These are phyloP conservation scores for Didymosphaeria variabile DNA, from an alignment of 2,329 filamentous ascomycete species.

Conservation along the genomic window DNA sequence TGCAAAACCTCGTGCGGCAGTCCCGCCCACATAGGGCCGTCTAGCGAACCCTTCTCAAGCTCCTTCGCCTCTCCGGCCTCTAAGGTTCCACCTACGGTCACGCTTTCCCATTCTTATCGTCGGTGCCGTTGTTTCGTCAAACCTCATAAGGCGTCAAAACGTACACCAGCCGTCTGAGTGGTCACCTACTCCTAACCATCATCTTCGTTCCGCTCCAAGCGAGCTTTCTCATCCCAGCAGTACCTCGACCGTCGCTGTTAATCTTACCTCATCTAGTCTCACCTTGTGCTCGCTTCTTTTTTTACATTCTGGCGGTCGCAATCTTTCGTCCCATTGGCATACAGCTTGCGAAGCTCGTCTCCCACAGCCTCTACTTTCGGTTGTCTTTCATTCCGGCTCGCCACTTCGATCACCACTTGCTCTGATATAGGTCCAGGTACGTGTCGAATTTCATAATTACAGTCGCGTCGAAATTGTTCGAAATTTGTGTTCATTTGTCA, in stretches of 20 bases:
- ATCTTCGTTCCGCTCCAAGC: slow-evolving; percentile 50
- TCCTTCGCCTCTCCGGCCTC: slow-evolving; percentile 34
- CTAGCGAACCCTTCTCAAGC: slow-evolving; percentile 32
- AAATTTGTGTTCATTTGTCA: slow-evolving; percentile 19
- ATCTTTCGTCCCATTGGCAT: slow-evolving; percentile 46
- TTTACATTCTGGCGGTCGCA: slow-evolving; percentile 44
- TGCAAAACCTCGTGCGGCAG: slow-evolving; percentile 42
- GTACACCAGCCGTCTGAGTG: slow-evolving; percentile 44
- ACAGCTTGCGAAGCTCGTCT: slow-evolving; percentile 28
- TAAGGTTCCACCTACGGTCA: slow-evolving; percentile 34
- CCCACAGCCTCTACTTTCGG: slow-evolving; percentile 39
- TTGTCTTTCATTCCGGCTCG: slow-evolving; percentile 39
- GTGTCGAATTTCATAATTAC: slow-evolving; percentile 32
- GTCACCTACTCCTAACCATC: slow-evolving; percentile 46
- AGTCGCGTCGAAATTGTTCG: slow-evolving; percentile 16
- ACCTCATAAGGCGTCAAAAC: slow-evolving; percentile 42
- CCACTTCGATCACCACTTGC: slow-evolving; percentile 36
- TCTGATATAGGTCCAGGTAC: slow-evolving; percentile 48
- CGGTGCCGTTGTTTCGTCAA: slow-evolving; percentile 43
- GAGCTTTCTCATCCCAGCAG: slow-evolving; percentile 41
- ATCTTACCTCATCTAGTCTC: slow-evolving; percentile 44
- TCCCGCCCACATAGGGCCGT: slow-evolving; percentile 36
- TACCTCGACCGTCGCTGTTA: slow-evolving; percentile 41
- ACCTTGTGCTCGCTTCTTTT: slow-evolving; percentile 45
- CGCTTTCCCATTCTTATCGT: slow-evolving; percentile 36